Evolutionary conservation across 208 protist genomes (phyloP), one percentile per base, ranked within the genome.

Genomic region (Trypanosoma cruzi): DNA sequence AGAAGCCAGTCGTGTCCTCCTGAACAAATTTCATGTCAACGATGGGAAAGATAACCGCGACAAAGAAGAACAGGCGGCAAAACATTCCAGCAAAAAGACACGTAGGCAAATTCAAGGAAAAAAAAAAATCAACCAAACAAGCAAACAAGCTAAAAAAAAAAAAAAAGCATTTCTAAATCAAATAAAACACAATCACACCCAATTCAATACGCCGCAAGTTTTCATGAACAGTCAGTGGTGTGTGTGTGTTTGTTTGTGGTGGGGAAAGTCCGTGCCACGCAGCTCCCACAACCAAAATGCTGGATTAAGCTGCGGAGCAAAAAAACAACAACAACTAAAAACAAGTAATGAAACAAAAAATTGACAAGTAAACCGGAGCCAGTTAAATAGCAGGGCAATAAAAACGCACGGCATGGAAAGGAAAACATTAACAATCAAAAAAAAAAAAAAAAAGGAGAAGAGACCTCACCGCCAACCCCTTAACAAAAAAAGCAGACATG

Each of bases 161-260:
- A 44, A 44, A 44, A 44, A 44, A 44, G 4, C 10, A 7, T 14
- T 44, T 44, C 10, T 14, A 1, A 44, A 14, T 3, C 40, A 14
- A 55, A 26, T 55, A 55, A 55, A 55, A 55, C n/a, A 55, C 4
- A 55, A 55, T 55, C 50, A 44, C 40, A 18, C 40, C 40, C 40
- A 44, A 14, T 3, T 13, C 11, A 44, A 44, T 44, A 44, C 40
- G 18, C 18, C 40, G 18, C 1, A 13, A 14, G 40, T 1, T 13
- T 14, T 13, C 40, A 44, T 44, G 18, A 1, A 2, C 40, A 16
- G 13, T 20, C 40, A 44, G 18, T 44, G 11, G 1, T 44, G 8
- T 44, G 40, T 18, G n/a, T n/a, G n/a, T n/a, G n/a, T n/a, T n/a
- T n/a, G n/a, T n/a, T n/a, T n/a, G n/a, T n/a, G n/a, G n/a, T n/a